These are phyloP conservation scores for Ogataea henricii DNA, from an alignment of 805 yeast genomes.

Conservation along the genomic window DNA sequence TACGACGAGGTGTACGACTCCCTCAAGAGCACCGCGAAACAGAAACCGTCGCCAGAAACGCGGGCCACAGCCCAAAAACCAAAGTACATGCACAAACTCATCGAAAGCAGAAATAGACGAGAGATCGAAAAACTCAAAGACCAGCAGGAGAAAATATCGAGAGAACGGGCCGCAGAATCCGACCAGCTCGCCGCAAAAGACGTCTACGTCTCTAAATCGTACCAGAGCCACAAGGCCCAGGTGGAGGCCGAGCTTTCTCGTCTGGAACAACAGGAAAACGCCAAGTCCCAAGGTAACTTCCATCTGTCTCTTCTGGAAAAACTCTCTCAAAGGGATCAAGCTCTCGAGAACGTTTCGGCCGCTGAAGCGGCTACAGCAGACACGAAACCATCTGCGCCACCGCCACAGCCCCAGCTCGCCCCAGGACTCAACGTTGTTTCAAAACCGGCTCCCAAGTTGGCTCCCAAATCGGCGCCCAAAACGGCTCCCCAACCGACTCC, in stretches of 20 bases:
- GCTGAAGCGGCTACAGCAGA: background rate
- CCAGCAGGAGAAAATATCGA: constrained; percentile 38
- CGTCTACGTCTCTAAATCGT: constrained; percentile 50
- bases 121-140: constrained; percentile 47
- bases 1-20: constrained; percentile 52
- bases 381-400: background rate
- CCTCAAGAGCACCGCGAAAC: constrained; percentile 35
- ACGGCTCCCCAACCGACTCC: background rate
- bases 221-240: constrained; percentile 40
- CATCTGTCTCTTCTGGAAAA: background rate
- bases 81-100: constrained; percentile 42
- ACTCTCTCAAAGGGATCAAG: background rate
- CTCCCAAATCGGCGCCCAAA: background rate
- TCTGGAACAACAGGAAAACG: constrained; percentile 13
- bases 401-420: constrained; percentile 43
- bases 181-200: constrained; percentile 41
- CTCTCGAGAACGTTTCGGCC: background rate
- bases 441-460: background rate
- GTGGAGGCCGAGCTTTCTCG: background rate
- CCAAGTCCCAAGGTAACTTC: background rate
- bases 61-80: constrained; percentile 16
- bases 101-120: constrained; percentile 47
- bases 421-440: constrained; percentile 38
- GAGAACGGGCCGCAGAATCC: constrained; percentile 43
- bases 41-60: constrained; percentile 16